Base-by-base conservation (phyloP, 805 yeast species). In the Millerozyma acaciae region DNA sequence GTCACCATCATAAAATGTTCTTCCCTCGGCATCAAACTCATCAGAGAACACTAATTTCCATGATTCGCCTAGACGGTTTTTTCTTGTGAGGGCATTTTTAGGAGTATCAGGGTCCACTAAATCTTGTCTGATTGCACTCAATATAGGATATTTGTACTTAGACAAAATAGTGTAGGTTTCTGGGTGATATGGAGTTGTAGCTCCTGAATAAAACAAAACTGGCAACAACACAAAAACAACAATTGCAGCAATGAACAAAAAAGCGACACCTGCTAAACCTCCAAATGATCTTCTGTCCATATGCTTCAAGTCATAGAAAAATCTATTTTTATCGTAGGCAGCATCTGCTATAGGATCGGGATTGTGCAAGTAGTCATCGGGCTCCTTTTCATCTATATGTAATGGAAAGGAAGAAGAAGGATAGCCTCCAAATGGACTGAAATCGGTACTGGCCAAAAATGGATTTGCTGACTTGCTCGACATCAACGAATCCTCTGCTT, bases 301-400 rank as follows among this genome's bases (percentile, higher is more conserved):
- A 47, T 70, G 52, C 57, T 76, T 82, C 41, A 83, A 56, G 60
- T 84, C 90, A 34, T 76, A 52, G 38, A 62, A 45, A 48, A 83
- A 76, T 45, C 87, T 63, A 53, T 79, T 75, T 42, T 76, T 80
- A 47, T 86, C 95, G 48, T 81, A 78, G 38, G 80, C 76, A 15
- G 95, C 95, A 55, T 93, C 98, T 27, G 79, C 84, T 21, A 88
- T 81, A 7, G 96, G 96, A 56, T 89, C 96, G 1, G 97, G 97
- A 59, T 90, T 90, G 60, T 90, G 97, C 44, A 90, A 56, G 53
- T 86, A 89, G 58, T 90, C 98, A 62, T 90, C 98, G 8, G 84
- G 82, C 60, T 90, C 98, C 60, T 86, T 85, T 47, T 90, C 97
- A 38, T 90, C 96, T 41, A 90, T 78, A 46, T 76, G 80, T 35